A percentile compares a stretch with the other conserved stretches of the same genome.
phyloP scores from a whole-genome alignment of 2,329 filamentous ascomycete genomes.

The Penicillium frequentans region DNA sequence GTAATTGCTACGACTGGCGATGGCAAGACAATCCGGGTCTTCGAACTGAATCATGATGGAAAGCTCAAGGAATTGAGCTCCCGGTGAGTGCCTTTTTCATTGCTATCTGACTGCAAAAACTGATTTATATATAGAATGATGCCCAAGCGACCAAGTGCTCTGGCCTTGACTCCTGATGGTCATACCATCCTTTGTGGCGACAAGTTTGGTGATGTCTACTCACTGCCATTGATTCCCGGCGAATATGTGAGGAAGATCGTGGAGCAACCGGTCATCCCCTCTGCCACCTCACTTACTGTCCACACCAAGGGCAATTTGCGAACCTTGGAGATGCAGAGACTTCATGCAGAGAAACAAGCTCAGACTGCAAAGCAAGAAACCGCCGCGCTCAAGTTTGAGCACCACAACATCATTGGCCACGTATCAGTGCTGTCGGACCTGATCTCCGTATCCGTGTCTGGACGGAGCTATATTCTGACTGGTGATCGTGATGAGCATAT shows the following conservation, averaged over 20 bases:
- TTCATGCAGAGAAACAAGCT: conserved; percentile 42
- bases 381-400: conserved; percentile 63
- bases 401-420: conserved; percentile 81
- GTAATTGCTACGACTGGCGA: conserved; percentile 80
- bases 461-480: conserved; percentile 62
- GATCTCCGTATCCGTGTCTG: conserved; percentile 52
- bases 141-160: conserved; percentile 83
- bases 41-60: conserved; percentile 65
- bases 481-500: conserved; percentile 80
- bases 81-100: conserved; percentile 54
- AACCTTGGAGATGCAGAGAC: conserved; percentile 58
- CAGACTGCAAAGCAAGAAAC: conserved; percentile 44
- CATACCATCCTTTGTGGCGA: conserved; percentile 78
- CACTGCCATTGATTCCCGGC: conserved; percentile 67
- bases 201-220: conserved; percentile 97
- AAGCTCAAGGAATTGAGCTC: conserved; percentile 67
- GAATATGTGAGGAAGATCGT: conserved; percentile 32
- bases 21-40: conserved; percentile 87
- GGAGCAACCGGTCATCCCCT: conserved; percentile 45
- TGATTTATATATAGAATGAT: conserved; percentile 59
- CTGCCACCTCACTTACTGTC: conserved; percentile 60
- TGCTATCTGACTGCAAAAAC: conserved; percentile 7
- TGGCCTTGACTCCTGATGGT: conserved; percentile 68
- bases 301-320: conserved; percentile 62
- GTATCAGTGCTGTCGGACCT: conserved; percentile 91